Conservation (phyloP, 2,329 filamentous ascomycete genomes). For the Penicillium sp. region DNA sequence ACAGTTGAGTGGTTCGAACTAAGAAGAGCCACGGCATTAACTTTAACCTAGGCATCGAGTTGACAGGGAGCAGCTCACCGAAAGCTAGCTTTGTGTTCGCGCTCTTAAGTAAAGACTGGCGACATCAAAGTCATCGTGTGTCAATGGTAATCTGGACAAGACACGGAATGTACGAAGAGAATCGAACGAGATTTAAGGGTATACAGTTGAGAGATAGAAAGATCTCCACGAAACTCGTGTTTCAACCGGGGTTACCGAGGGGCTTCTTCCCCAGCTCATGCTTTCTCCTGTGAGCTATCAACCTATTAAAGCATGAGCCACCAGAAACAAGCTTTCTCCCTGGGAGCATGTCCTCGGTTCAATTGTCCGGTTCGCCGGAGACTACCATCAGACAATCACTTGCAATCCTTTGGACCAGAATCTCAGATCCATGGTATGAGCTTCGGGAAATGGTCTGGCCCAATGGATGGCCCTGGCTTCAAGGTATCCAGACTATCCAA, state of each 20-base stretch:
- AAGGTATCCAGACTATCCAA: not conserved
- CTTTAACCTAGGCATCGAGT: not conserved
- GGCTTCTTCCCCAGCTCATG: not conserved
- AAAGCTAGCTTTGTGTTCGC: not conserved
- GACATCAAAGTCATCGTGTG: not conserved
- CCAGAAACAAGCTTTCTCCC: constrained; percentile 4
- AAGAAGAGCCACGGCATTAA: not conserved
- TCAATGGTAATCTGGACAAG: not conserved
- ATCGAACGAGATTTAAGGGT: not conserved
- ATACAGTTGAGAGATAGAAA: not conserved
- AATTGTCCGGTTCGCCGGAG: constrained; percentile 24
- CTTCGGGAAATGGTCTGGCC: not conserved
- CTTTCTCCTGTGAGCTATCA: constrained; percentile 1
- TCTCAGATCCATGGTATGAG: constrained; percentile 8
- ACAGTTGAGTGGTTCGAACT: not conserved
- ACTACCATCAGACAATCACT: constrained; percentile 13
- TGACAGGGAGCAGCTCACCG: not conserved
- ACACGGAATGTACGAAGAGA: not conserved
- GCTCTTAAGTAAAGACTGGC: not conserved
- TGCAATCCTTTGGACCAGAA: constrained; percentile 5
- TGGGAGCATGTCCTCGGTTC: constrained; percentile 12
- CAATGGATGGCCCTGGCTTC: not conserved
- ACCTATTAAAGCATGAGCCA: constrained; percentile 11
- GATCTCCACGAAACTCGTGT: constrained; percentile 6
- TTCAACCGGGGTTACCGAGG: constrained; percentile 8